Evolutionary conservation across 139 green algal genomes (phyloP), one percentile per base, ranked within the genome.

Genomic region (Pseudopediastrum boryanum): DNA sequence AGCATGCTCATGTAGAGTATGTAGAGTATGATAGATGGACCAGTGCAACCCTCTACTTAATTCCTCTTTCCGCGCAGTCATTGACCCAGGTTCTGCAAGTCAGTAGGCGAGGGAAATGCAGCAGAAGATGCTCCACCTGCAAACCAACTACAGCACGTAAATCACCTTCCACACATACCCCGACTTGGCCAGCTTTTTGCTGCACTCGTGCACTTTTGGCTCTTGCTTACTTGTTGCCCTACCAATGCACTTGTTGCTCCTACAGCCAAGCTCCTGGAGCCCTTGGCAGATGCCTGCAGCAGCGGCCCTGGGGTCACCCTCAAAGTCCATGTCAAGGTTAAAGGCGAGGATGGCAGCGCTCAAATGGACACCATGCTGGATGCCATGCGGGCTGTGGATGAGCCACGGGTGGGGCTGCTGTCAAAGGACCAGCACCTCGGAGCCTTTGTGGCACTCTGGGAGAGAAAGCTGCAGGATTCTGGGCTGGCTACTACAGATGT

Each of bases 381-480:
- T 0, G 78, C 71, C 2, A 71, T 91, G 19, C 79, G 83, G 29
- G 80, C 38, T 12, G 80, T 80, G 0, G 74, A 71, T 5, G 66
- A 82, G 23, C 27, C 71, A 19, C 54, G 71, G 31, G 51, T 97
- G 21, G 94, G 90, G n/a, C 65, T 41, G 0, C 46, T 96, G 67
- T 82, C 84, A 35, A 97, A 96, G 90, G 91, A 96, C 41, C 90
- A 91, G 78, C 88, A 90, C 59, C 75, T 80, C 21, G 94, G 93
- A 19, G 87, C 88, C 54, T 64, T 96, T 1, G 68, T 68, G 12
- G 58, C 44, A 5, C 42, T 79, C 44, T 82, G 76, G 76, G 39
- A n/a, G 10, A 29, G 61, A 9, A 41, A 73, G 19, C 75, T 92
- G 62, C 52, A 31, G 1, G 78, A 46, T 4, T 77, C 84, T 6